Evolutionary conservation across 73 alveolate species (phyloP).

Genomic region (Effrenium voratum): DNA sequence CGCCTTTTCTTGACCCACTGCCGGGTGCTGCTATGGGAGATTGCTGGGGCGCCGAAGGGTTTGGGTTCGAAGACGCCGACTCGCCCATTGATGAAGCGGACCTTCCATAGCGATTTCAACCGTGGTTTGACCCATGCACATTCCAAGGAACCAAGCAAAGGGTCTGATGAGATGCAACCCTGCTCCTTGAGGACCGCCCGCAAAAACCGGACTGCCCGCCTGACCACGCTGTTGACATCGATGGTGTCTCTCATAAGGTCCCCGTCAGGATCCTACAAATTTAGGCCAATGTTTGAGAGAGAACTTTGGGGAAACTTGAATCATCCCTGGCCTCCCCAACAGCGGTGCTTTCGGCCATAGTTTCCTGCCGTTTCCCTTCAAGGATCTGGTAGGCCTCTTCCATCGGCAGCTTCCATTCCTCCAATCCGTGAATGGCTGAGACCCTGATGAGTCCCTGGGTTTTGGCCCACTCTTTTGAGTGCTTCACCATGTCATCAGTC

Average conservation of each 20-base stretch:
- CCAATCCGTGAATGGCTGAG: neutral
- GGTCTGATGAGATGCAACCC: neutral
- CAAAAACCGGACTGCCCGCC: neutral
- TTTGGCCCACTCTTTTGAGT: neutral
- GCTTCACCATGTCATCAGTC: neutral
- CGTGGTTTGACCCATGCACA: neutral
- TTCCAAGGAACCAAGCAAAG: neutral
- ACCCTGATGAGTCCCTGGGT: neutral
- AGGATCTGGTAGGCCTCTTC: neutral
- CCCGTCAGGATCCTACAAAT: neutral
- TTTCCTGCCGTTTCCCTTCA: neutral
- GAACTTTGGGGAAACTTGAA: neutral
- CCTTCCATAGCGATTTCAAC: neutral
- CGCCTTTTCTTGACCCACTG: too few relatives aligned
- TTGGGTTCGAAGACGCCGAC: neutral
- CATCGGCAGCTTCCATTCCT: conserved; percentile 4
- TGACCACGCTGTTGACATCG: neutral
- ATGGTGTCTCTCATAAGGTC: neutral
- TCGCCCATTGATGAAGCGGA: neutral
- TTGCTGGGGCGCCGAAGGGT: too few relatives aligned
- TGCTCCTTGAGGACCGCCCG: neutral
- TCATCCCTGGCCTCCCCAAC: neutral
- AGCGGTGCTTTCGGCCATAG: neutral
- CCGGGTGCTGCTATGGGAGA: too few relatives aligned
- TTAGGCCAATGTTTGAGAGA: neutral